Percentiles rank a stretch among this genome's conserved stretches.
Evolutionary conservation across 1,284 basidiomycete species (phyloP).

Genomic region (Entoloma clypeatum): DNA sequence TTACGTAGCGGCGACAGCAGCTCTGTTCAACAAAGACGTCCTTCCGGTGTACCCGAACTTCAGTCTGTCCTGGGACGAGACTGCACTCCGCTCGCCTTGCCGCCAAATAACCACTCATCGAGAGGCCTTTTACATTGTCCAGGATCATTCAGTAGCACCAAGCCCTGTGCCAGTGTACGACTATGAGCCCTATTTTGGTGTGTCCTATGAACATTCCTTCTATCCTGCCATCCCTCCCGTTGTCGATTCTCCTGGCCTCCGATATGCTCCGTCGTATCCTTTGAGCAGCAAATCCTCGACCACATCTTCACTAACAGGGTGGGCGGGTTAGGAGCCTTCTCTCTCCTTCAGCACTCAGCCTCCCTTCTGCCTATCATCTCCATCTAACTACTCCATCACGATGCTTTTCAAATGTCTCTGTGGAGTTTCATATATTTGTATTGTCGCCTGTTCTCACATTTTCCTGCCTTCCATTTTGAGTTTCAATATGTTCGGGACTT

Average conservation of each 20-base stretch:
- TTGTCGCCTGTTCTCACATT: conserved; percentile 1
- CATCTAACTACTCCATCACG: too few relatives aligned
- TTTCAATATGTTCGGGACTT: conserved; percentile 3
- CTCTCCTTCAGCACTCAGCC: conserved; percentile 1
- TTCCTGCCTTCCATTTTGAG: conserved; percentile 1
- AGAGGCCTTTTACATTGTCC: conserved; percentile 18
- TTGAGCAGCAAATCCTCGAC: conserved; percentile 30
- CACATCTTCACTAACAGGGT: too few relatives aligned
- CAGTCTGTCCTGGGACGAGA: conserved; percentile 18
- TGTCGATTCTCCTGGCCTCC: conserved; percentile 13
- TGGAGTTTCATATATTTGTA: background rate
- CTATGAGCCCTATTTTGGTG: conserved; percentile 12
- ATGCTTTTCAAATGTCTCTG: background rate
- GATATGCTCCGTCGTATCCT: conserved; percentile 22
- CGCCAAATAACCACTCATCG: conserved; percentile 15
- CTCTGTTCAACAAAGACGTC: conserved; percentile 30
- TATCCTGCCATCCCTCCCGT: conserved; percentile 3
- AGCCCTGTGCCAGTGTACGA: conserved; percentile 17
- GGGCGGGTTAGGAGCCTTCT: conserved; percentile 32
- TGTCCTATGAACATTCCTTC: conserved; percentile 7
- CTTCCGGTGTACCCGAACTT: conserved; percentile 31
- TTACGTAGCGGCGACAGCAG: conserved; percentile 31
- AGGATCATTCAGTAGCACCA: conserved; percentile 17
- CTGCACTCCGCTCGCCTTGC: conserved; percentile 13
- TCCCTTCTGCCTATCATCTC: background rate